Percentiles rank a stretch among this genome's conserved stretches.
These are phyloP conservation scores for Termitomyces sp. DNA, from an alignment of 768 basidiomycete genomes.

Conservation along the genomic window DNA sequence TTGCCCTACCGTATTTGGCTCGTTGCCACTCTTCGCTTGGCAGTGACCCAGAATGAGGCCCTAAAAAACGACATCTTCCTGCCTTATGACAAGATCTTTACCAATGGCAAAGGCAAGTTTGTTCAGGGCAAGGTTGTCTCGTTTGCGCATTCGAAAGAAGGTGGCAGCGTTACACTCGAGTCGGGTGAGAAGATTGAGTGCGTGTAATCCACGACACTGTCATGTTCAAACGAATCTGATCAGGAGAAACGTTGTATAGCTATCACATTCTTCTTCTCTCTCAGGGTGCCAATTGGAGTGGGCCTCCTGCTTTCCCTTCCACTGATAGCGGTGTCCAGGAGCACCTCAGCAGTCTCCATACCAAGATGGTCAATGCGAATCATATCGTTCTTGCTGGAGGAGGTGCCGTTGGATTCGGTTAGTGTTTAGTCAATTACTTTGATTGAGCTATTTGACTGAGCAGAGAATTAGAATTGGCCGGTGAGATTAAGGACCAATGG, in stretches of 20 bases:
- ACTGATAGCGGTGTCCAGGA: slow-evolving; percentile 21
- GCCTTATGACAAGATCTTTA: slow-evolving; percentile 49
- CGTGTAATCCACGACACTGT: neutral
- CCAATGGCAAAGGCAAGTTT: slow-evolving; percentile 39
- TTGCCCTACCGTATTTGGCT: slow-evolving; percentile 46
- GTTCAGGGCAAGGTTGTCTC: slow-evolving; percentile 36
- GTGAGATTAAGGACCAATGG: slow-evolving; percentile 37
- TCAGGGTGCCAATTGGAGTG: slow-evolving; percentile 50
- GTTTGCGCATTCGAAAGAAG: slow-evolving; percentile 23
- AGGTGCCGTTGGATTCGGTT: slow-evolving; percentile 50
- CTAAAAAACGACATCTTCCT: slow-evolving; percentile 43
- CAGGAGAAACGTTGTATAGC: slow-evolving; percentile 1
- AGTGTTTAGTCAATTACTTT: slow-evolving; percentile 5
- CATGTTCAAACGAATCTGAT: neutral
- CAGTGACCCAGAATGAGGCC: slow-evolving; percentile 37
- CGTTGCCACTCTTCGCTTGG: slow-evolving; percentile 46
- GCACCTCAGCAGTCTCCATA: slow-evolving; percentile 23
- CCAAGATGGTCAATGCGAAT: slow-evolving; percentile 29
- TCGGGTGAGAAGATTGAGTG: slow-evolving; percentile 41
- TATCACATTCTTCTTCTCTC: slow-evolving; percentile 60
- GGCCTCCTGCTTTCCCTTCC: slow-evolving; percentile 42
- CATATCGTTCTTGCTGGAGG: slow-evolving; percentile 52
- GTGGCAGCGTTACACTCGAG: slow-evolving; percentile 41
- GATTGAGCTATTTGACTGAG: neutral
- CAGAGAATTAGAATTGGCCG: slow-evolving; percentile 28